phyloP scores from a whole-genome alignment of 1,139 yeast genomes.

The Yamadazyma taylorii region DNA sequence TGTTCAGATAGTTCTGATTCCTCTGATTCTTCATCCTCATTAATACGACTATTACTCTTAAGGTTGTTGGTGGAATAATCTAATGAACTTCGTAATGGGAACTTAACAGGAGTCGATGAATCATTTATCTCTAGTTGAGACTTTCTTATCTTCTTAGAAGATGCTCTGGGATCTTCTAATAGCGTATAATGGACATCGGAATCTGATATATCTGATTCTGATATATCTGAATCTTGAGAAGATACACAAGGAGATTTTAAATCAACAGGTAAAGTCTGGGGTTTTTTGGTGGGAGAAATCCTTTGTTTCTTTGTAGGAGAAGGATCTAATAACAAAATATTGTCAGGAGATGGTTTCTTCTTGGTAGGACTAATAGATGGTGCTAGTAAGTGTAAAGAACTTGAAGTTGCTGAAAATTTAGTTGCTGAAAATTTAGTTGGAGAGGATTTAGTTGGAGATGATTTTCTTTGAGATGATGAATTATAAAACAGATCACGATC shows the following conservation, averaged over 20 bases:
- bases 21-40: background rate
- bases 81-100: background rate
- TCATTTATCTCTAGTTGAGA: background rate
- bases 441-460: background rate
- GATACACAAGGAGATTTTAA: conserved; percentile 4
- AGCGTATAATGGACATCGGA: conserved; percentile 6
- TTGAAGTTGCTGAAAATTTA: too few relatives aligned
- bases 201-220: conserved; percentile 1
- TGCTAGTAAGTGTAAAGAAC: too few relatives aligned
- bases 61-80: background rate
- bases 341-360: conserved; percentile 14
- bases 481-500: conserved; percentile 16
- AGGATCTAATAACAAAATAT: conserved; percentile 30
- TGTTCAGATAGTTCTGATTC: too few relatives aligned
- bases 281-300: conserved; percentile 13
- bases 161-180: background rate
- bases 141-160: background rate
- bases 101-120: background rate
- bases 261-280: conserved; percentile 3
- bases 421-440: too few relatives aligned
- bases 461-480: conserved; percentile 6
- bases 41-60: background rate
- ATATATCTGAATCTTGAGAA: too few relatives aligned
- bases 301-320: conserved; percentile 26
- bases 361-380: too few relatives aligned